Percentiles rank a stretch among this genome's conserved stretches.
Conservation (phyloP, 345 rosid species). For the Linum tenue region DNA sequence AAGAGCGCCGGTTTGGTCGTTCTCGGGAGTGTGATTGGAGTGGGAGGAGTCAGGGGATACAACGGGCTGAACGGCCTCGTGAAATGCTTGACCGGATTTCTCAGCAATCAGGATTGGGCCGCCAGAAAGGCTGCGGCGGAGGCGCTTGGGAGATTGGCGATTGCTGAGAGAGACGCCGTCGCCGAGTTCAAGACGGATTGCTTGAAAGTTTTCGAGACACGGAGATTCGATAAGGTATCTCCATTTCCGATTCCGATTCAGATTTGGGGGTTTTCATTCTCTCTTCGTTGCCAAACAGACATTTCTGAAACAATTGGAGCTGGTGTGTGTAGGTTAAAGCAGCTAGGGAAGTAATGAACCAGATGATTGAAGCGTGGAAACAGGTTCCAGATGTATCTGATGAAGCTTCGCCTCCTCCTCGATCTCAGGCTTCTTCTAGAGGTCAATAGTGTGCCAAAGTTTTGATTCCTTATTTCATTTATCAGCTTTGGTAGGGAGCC, state of each 20-base stretch:
- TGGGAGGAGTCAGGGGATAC: constrained; percentile 45
- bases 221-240: constrained; percentile 74
- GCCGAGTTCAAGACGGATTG: constrained; percentile 59
- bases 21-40: constrained; percentile 72
- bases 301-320: not conserved
- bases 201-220: constrained; percentile 57
- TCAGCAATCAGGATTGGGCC: constrained; percentile 77
- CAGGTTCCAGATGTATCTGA: constrained; percentile 81
- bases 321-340: constrained; percentile 59
- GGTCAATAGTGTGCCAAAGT: constrained; percentile 24
- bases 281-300: not conserved
- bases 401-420: constrained; percentile 59
- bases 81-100: constrained; percentile 49
- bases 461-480: constrained; percentile 5
- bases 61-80: constrained; percentile 35
- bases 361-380: constrained; percentile 90
- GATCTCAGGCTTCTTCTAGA: constrained; percentile 56
- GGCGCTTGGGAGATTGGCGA: constrained; percentile 63
- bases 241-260: not conserved
- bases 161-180: constrained; percentile 54
- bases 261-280: not conserved
- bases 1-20: constrained; percentile 69
- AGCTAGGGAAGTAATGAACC: constrained; percentile 79
- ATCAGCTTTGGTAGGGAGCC: not conserved
- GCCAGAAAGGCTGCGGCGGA: constrained; percentile 86